Evolutionary conservation across 2,329 filamentous ascomycete species (phyloP).

Genomic region (Teratosphaeria gauchensis): DNA sequence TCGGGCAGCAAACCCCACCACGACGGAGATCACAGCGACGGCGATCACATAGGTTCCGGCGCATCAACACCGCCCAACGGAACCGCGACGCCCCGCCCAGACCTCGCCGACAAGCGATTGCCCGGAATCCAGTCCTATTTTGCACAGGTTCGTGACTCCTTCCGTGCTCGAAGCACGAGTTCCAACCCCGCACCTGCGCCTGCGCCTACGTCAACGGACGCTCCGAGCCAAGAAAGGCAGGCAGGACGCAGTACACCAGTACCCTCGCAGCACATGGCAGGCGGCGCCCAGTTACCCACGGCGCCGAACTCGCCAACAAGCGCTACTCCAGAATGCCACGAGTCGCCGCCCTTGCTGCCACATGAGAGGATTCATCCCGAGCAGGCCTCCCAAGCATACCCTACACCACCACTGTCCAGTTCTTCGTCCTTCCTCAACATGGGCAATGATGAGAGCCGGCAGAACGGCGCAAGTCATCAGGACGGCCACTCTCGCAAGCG

Average conservation of each 20-base stretch:
- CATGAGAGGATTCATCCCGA: constrained; percentile 23
- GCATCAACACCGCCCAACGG: constrained; percentile 76
- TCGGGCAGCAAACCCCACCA: constrained; percentile 25
- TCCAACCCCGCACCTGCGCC: constrained; percentile 27
- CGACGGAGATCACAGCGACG: constrained; percentile 53
- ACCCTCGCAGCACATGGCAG: constrained; percentile 12
- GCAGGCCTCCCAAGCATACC: constrained; percentile 20
- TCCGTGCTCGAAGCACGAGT: constrained; percentile 38
- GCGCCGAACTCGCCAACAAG: constrained; percentile 25
- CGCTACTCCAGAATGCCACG: constrained; percentile 11
- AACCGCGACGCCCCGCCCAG: constrained; percentile 84
- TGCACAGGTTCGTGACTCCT: constrained; percentile 94
- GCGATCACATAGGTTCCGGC: constrained; percentile 67
- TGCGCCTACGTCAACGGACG: constrained; percentile 6
- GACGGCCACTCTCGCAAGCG: constrained; percentile 14
- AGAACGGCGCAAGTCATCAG: constrained; percentile 7
- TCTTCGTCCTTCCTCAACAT: constrained; percentile 28
- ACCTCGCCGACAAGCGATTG: constrained; percentile 86
- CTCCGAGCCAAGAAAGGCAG: constrained; percentile 10
- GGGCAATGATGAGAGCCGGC: constrained; percentile 16
- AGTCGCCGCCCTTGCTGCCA: constrained; percentile 26
- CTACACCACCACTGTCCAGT: constrained; percentile 33
- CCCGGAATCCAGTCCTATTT: constrained; percentile 93
- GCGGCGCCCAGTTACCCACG: constrained; percentile 19
- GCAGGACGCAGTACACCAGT: constrained; percentile 5